Base-by-base conservation (phyloP, 306 rosid species). In the Prunus kanzakura region DNA sequence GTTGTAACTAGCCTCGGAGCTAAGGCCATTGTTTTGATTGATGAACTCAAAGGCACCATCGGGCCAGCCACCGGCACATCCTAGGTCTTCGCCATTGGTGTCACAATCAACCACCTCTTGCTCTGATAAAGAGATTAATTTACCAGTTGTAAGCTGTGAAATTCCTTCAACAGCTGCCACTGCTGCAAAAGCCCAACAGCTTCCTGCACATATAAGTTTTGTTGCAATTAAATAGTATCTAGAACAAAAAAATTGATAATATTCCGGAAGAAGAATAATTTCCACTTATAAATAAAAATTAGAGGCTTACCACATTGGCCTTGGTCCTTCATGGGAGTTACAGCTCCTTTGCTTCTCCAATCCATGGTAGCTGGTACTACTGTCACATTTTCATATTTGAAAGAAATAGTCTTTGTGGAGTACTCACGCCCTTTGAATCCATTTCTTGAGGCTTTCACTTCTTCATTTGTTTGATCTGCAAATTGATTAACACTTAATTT, bases 31-130 rank as follows among this genome's bases (percentile, higher is more conserved):
- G 29, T 86, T 83, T 52, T 87, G 46, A 0, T 71, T 47, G 29
- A 87, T 77, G 81, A 79, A 84, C 75, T 79, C 60, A 79, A 87
- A 87, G 65, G 88, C 90, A 66, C 65, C 52, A 15, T 87, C 90
- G 76, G 80, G 78, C 6, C 73, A 61, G 46, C 78, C 84, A 18
- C 86, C 88, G 0, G 49, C 72, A n/a, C 90, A 85, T 27, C 90
- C 88, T 62, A 77, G 83, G 60, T 86, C 86, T 2, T 8, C 76
- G 25, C 87, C 84, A 4, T 27, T 56, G 14, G 46, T 76, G 51
- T 86, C 89, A 66, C 90, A 84, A 43, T 88, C 88, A 46, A 84
- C 84, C 56, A 86, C 73, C 76, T 88, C 82, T 72, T 88, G 89
- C 69, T 85, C 86, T 0, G 85, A 86, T 27, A 83, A 72, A 25